Base-by-base conservation (phyloP, 768 basidiomycete species). In the Macrolepiota albuminosa region DNA sequence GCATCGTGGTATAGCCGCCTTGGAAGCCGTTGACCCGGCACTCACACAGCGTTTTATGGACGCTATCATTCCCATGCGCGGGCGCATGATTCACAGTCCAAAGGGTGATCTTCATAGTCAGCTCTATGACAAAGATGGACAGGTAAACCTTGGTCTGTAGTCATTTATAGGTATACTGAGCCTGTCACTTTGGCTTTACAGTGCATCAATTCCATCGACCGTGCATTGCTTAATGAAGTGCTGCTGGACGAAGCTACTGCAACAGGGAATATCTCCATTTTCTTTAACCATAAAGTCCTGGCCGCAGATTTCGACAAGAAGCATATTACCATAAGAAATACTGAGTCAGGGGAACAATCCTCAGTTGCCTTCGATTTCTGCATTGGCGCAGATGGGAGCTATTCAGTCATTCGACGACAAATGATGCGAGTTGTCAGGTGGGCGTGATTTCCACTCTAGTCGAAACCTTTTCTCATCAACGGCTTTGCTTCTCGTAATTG, bases 341-440 rank as follows among this genome's bases (percentile, higher is more conserved):
- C 72, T 42, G 67, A 73, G 52, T 75, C 73, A 53, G 76, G 73
- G 60, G 67, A 74, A 64, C 78, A 84, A 49, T 54, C 77, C 57
- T 71, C 74, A 63, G 79, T 81, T 50, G 64, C 73, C 26, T 93
- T 94, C 71, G 86, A 92, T 73, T 78, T 94, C 59, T 92, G 90
- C 70, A 78, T 99, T 61, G 96, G 95, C 56, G 90, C 92, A 66
- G 96, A 99, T 75, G 96, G 96, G 39, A 93, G 89, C 70, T 91
- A 95, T 82, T 95, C 92, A 59, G 80, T 93, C 66, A 86, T 97
- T 62, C 82, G 96, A 71, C 82, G 87, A 68, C 91, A 98, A 78
- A 83, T 99, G 86, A 98, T 98, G 96, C 84, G 91, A 65, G 91
- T 93, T 59, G 84, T 91, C 65, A 85, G 93, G 95, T 94, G 73